Base-by-base conservation (phyloP, 495 filamentous ascomycete genomes). In the Penicillium ucsense region DNA sequence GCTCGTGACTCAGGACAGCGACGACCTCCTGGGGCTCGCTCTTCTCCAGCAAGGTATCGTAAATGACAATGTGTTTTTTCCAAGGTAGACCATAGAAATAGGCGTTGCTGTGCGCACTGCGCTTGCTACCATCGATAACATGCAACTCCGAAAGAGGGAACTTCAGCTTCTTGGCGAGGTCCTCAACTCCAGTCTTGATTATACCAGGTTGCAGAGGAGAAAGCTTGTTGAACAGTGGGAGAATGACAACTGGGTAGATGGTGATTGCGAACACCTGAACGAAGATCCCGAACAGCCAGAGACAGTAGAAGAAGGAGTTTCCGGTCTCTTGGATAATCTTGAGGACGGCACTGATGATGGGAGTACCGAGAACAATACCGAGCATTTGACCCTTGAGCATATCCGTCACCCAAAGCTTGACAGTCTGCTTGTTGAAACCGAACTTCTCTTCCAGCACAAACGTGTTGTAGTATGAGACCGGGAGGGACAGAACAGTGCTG, bases 61-160 rank as follows among this genome's bases (percentile, higher is more conserved):
- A 98, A 61, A 98, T 94, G 55, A 98, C 92, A 69, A 98, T 98
- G 72, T 95, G 92, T 79, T 98, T 98, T 79, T 95, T 96, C 90
- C 92, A 97, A 5, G 92, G 92, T 46, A 98, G 76, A 45, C 92
- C 92, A 52, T 92, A 95, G 71, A 98, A 98, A 69, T 97, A 98
- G 39, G 92, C 92, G 60, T 98, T 98, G 72, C 86, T 94, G 70
- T 98, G 92, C 31, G 92, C 89, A 57, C 85, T 91, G 52, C 92
- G 83, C 78, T 95, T 96, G 74, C 89, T 95, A 31, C 92, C 94
- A 62, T 98, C 92, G 56, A 98, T 98, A 54, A 96, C 90, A 56
- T 92, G 84, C 20, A 98, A 75, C 67, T 95, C 87, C 43, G 82
- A 77, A 28, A 98, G 76, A 5, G 92, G 92, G 69, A 98, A 98